phyloP scores from a whole-genome alignment of 805 yeast genomes.

The Kazachstania taianensis region DNA sequence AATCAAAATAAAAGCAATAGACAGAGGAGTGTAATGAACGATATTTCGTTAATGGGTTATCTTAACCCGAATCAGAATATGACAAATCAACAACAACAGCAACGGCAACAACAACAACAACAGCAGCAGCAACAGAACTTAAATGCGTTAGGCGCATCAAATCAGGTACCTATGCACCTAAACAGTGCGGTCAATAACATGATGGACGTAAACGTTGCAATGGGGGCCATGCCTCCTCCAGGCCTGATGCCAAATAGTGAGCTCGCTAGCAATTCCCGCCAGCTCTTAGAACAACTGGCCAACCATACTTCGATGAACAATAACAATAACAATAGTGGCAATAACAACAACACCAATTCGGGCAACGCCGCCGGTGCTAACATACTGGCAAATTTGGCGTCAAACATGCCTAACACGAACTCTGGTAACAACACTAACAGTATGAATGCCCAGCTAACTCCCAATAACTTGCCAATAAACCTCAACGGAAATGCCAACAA shows the following conservation, averaged over 20 bases:
- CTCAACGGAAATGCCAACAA: constrained; percentile 18
- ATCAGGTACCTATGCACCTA: constrained; percentile 7
- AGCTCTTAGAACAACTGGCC: constrained; percentile 15
- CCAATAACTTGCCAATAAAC: constrained; percentile 3
- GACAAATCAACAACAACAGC: no score
- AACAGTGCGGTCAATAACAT: constrained; percentile 5
- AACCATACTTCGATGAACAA: constrained; percentile 4
- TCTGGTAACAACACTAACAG: no score
- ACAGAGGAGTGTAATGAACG: no score
- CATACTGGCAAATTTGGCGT: no score
- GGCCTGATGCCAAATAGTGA: constrained; percentile 11
- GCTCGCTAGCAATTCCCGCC: constrained; percentile 25
- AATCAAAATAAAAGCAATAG: no score
- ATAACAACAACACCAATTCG: no score
- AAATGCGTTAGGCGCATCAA: constrained; percentile 10
- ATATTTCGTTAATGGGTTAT: constrained; percentile 21
- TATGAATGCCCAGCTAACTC: constrained; percentile 1
- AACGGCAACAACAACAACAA: constrained; percentile 5
- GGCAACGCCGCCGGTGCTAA: constrained; percentile 2
- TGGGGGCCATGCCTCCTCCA: constrained; percentile 16
- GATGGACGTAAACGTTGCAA: no score
- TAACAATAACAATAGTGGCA: neutral
- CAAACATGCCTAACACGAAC: no score
- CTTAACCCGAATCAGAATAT: constrained; percentile 9
- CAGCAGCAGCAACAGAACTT: constrained; percentile 1